phyloP scores from a whole-genome alignment of 352 stramenopile genomes.

The Saprolegnia diclina region DNA sequence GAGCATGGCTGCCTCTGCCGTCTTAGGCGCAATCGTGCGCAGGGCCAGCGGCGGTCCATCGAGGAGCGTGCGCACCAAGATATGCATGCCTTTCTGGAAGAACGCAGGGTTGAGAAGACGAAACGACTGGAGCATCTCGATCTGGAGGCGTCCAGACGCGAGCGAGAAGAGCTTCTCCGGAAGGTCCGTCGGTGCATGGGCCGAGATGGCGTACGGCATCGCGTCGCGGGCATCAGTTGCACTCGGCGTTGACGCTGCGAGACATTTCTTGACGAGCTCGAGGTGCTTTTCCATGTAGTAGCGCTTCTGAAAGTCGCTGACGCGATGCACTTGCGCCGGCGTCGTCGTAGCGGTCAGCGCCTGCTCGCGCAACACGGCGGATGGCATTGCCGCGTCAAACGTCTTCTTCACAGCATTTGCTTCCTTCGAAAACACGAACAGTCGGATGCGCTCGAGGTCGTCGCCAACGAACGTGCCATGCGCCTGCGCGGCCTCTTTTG shows the following conservation, averaged over 20 bases:
- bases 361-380: constrained; percentile 13
- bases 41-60: constrained; percentile 20
- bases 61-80: constrained; percentile 16
- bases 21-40: constrained; percentile 10
- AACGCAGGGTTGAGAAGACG: constrained; percentile 23
- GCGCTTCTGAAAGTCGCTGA: constrained; percentile 3
- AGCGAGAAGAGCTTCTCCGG: constrained; percentile 26
- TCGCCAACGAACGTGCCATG: constrained; percentile 5
- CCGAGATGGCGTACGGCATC: constrained; percentile 5
- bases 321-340: background rate
- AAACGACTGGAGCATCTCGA: constrained; percentile 27
- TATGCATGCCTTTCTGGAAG: constrained; percentile 16
- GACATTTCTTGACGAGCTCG: constrained; percentile 7
- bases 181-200: constrained; percentile 8
- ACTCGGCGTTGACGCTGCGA: background rate
- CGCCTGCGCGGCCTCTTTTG: constrained; percentile 2
- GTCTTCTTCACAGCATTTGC: constrained; percentile 12
- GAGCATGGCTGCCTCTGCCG: constrained; percentile 20
- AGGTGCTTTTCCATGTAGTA: constrained; percentile 21
- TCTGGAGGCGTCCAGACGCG: constrained; percentile 11
- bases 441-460: constrained; percentile 17
- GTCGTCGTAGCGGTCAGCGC: background rate
- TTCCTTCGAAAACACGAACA: constrained; percentile 19
- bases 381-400: constrained; percentile 13
- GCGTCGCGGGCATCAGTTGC: background rate